phyloP scores from a whole-genome alignment of 108 stramenopile genomes.

The Conticribra weissflogii region DNA sequence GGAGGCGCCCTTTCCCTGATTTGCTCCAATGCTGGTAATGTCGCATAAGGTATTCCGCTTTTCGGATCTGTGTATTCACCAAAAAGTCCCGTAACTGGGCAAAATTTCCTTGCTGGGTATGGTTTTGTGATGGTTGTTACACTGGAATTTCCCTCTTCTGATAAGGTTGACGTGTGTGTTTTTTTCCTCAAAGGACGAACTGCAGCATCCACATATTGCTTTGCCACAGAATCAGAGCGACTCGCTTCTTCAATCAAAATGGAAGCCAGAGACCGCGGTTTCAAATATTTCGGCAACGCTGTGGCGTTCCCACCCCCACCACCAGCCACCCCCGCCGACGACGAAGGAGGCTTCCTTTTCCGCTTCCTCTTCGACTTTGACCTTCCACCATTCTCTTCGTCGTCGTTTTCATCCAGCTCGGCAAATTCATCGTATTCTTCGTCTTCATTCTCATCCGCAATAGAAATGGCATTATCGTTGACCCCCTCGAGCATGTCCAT shows the following conservation, averaged over 20 bases:
- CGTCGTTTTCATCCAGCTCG: constrained; percentile 57
- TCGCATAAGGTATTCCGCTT: constrained; percentile 78
- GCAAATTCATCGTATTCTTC: constrained; percentile 85
- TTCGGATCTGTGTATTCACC: constrained; percentile 83
- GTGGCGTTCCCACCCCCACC: constrained; percentile 19
- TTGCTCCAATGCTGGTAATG: constrained; percentile 80
- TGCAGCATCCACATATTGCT: constrained; percentile 69
- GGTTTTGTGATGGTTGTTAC: constrained; percentile 18
- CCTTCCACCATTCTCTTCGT: background rate
- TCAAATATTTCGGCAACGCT: constrained; percentile 72
- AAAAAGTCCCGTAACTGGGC: constrained; percentile 80
- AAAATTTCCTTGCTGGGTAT: constrained; percentile 72
- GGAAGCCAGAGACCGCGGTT: constrained; percentile 75
- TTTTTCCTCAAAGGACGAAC: constrained; percentile 25
- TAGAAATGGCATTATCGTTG: constrained; percentile 26
- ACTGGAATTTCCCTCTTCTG: background rate
- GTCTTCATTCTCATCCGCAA: constrained; percentile 65
- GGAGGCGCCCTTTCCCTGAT: constrained; percentile 82
- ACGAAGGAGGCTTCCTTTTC: no score
- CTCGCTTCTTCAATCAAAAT: constrained; percentile 80
- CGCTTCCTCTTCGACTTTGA: constrained; percentile 26
- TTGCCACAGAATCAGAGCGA: constrained; percentile 65
- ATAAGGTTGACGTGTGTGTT: background rate
- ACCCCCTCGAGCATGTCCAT: constrained; percentile 86
- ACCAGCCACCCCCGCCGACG: constrained; percentile 18